phyloP scores from a whole-genome alignment of 306 rosid species.

The Prinsepia uniflora region DNA sequence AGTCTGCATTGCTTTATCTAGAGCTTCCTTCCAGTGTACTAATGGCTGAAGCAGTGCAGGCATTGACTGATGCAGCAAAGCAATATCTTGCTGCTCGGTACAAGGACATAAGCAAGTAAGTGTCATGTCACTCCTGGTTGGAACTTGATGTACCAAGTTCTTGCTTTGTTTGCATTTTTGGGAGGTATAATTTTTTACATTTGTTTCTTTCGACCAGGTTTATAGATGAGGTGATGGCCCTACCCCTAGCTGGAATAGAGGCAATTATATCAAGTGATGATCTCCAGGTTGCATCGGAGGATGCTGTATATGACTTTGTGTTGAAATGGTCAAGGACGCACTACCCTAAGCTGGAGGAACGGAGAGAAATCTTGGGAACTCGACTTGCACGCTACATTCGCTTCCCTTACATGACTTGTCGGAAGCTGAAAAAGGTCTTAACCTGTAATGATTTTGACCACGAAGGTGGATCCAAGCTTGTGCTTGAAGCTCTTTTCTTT shows the following conservation, averaged over 20 bases:
- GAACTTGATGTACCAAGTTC: background rate
- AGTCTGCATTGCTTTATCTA: conserved; percentile 85
- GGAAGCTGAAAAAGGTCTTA: conserved; percentile 88
- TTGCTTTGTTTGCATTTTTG: conserved; percentile 7
- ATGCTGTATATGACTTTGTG: conserved; percentile 87
- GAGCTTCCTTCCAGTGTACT: conserved; percentile 93
- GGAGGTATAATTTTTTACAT: conserved; percentile 23
- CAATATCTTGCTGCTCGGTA: conserved; percentile 83
- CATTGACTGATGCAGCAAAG: conserved; percentile 93
- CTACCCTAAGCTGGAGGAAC: conserved; percentile 67
- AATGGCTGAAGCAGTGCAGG: conserved; percentile 96
- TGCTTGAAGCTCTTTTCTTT: conserved; percentile 82
- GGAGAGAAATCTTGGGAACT: conserved; percentile 66
- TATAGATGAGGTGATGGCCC: conserved; percentile 80
- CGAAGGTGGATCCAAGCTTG: conserved; percentile 80
- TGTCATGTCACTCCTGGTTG: conserved; percentile 11
- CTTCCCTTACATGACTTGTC: conserved; percentile 85
- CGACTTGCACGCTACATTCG: conserved; percentile 80
- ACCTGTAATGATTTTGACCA: conserved; percentile 82
- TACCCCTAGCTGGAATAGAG: conserved; percentile 90
- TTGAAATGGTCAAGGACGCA: conserved; percentile 82
- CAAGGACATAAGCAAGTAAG: conserved; percentile 85
- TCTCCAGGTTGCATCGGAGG: conserved; percentile 97
- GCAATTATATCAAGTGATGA: conserved; percentile 85
- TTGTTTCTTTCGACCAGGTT: conserved; percentile 48